phyloP scores from a whole-genome alignment of 176 grass and related monocot species.

The Triticum monococcum region DNA sequence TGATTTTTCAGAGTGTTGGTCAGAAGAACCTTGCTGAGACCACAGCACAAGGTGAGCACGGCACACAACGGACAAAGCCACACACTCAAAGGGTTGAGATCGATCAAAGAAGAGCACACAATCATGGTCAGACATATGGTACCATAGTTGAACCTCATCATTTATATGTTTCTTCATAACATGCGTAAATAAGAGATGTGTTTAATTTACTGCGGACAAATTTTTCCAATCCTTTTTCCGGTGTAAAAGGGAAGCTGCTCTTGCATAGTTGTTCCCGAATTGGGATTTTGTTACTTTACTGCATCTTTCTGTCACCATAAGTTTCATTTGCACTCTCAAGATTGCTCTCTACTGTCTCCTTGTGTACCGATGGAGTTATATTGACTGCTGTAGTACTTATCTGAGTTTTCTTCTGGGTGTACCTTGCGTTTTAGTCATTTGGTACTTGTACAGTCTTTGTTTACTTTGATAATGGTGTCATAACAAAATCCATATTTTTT shows the following conservation, averaged over 20 bases:
- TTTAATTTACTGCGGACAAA: neutral
- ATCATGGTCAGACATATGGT: conserved; percentile 43
- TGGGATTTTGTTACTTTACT: neutral
- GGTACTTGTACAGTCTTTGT: neutral
- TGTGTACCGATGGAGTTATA: neutral
- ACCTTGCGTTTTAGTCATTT: neutral
- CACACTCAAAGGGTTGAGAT: conserved; percentile 33
- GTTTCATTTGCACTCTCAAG: neutral
- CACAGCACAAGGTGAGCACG: conserved; percentile 35
- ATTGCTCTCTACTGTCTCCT: neutral
- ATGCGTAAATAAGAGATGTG: neutral
- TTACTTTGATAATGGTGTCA: neutral
- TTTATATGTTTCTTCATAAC: conserved; percentile 15
- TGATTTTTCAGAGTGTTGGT: conserved; percentile 37
- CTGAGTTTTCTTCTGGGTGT: neutral
- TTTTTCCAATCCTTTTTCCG: neutral
- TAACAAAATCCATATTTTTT: neutral
- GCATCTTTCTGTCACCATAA: neutral
- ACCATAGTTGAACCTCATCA: conserved; percentile 15
- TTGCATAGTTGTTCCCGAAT: neutral
- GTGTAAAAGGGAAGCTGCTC: neutral
- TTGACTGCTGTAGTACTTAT: neutral
- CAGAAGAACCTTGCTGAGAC: conserved; percentile 47
- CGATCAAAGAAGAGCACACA: conserved; percentile 44
- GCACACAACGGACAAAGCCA: conserved; percentile 44